Percentiles rank a stretch among this genome's conserved stretches.
phyloP scores from a whole-genome alignment of 352 stramenopile species.

The Phytophthora colocasiae region DNA sequence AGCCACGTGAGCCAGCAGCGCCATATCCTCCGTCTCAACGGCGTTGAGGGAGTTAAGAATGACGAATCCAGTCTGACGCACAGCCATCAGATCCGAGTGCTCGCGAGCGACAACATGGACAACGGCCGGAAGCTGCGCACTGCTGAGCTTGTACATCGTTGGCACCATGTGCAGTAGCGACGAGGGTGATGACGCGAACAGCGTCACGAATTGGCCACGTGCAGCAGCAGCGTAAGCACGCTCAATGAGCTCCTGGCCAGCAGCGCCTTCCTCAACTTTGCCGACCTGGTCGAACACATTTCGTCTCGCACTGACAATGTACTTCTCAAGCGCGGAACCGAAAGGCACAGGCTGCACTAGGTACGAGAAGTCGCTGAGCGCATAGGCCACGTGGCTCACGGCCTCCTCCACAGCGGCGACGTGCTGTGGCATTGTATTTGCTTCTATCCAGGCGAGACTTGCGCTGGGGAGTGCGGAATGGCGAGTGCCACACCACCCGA shows the following conservation, averaged over 20 bases:
- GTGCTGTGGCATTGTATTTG: conserved; percentile 28
- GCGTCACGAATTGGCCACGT: conserved; percentile 88
- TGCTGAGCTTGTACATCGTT: conserved; percentile 95
- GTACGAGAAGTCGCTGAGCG: conserved; percentile 80
- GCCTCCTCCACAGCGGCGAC: conserved; percentile 65
- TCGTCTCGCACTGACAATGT: conserved; percentile 72
- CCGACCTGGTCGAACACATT: conserved; percentile 86
- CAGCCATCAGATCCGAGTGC: conserved; percentile 93
- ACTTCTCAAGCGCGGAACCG: conserved; percentile 67
- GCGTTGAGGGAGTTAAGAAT: conserved; percentile 91
- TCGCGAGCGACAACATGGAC: conserved; percentile 93
- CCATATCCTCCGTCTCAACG: conserved; percentile 92
- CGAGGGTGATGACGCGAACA: conserved; percentile 89
- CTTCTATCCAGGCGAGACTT: conserved; percentile 7
- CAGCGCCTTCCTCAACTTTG: conserved; percentile 54
- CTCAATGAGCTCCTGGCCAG: conserved; percentile 72
- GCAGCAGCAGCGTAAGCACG: conserved; percentile 66
- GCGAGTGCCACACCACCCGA: conserved; percentile 37
- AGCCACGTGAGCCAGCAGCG: conserved; percentile 89
- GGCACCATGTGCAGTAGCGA: conserved; percentile 93
- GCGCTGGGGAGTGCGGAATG: conserved; percentile 34
- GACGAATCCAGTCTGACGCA: conserved; percentile 89
- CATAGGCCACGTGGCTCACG: conserved; percentile 83
- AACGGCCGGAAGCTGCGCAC: conserved; percentile 82
- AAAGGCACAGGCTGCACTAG: conserved; percentile 74